phyloP scores from a whole-genome alignment of 495 filamentous ascomycete species.

The Aspergillus heteromorphus region DNA sequence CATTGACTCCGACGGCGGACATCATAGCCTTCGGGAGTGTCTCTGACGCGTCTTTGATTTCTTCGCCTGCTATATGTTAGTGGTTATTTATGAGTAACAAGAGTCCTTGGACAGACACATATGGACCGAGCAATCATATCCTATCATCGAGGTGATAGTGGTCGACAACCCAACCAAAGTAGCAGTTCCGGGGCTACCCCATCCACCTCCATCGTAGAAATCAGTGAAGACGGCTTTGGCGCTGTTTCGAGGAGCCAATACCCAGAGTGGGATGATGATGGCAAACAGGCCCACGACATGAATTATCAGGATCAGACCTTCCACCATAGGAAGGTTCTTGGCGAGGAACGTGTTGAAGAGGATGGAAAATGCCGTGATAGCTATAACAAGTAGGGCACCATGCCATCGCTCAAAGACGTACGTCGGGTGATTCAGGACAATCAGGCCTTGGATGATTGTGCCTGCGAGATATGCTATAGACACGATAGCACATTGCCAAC shows the following conservation, averaged over 20 bases:
- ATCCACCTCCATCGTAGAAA: constrained; percentile 52
- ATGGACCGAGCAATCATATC: constrained; percentile 53
- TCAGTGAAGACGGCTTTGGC: constrained; percentile 47
- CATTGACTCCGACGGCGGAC: constrained; percentile 44
- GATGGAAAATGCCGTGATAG: constrained; percentile 43
- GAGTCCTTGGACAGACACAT: constrained; percentile 36
- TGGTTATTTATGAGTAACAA: constrained; percentile 5
- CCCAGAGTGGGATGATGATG: constrained; percentile 54
- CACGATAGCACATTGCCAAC: constrained; percentile 55
- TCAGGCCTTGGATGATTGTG: constrained; percentile 55
- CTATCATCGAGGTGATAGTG: constrained; percentile 46
- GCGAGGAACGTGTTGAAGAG: constrained; percentile 53
- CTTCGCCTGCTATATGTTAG: constrained; percentile 39
- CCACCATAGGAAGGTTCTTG: constrained; percentile 49
- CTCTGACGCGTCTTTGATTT: constrained; percentile 50
- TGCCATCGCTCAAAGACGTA: constrained; percentile 52
- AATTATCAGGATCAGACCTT: constrained; percentile 53
- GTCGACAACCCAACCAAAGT: constrained; percentile 52
- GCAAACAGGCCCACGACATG: constrained; percentile 60
- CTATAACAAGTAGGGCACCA: constrained; percentile 53
- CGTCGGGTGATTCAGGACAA: constrained; percentile 45
- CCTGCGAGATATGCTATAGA: constrained; percentile 49
- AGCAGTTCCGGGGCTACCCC: constrained; percentile 47
- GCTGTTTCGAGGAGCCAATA: constrained; percentile 43
- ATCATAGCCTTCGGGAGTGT: constrained; percentile 54